These are phyloP conservation scores for Pseudozyma pruni DNA, from an alignment of 1,284 basidiomycete genomes.

Conservation along the genomic window DNA sequence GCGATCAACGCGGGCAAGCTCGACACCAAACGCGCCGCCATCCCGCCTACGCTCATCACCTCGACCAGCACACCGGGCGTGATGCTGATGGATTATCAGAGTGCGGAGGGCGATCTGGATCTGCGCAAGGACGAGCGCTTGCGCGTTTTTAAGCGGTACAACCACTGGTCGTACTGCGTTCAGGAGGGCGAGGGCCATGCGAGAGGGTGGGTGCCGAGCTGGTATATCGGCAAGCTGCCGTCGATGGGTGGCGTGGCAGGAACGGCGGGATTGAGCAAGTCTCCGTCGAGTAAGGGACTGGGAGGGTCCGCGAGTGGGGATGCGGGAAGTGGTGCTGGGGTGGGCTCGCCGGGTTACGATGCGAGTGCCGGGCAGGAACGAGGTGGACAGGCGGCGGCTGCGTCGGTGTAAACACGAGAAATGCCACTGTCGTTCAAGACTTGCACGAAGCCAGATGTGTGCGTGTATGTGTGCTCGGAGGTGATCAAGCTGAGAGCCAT, in stretches of 20 bases:
- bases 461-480: too few species aligned
- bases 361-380: constrained; percentile 9
- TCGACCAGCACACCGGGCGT: constrained; percentile 93
- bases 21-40: constrained; percentile 71
- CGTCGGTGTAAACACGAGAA: too few species aligned
- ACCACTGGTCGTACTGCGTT: constrained; percentile 86
- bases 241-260: constrained; percentile 10
- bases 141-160: constrained; percentile 93
- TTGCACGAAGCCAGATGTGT: too few species aligned
- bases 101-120: constrained; percentile 83
- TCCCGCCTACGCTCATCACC: constrained; percentile 85
- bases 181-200: constrained; percentile 58
- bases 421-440: too few species aligned
- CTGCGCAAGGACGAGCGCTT: constrained; percentile 85
- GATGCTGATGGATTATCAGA: constrained; percentile 92
- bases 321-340: constrained; percentile 8
- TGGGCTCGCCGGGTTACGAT: constrained; percentile 22
- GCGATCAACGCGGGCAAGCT: constrained; percentile 11
- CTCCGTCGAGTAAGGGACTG: constrained; percentile 12
- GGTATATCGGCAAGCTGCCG: constrained; percentile 59
- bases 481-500: too few species aligned
- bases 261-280: constrained; percentile 13
- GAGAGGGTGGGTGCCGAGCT: constrained; percentile 65
- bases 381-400: background rate
- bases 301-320: constrained; percentile 7